phyloP scores from a whole-genome alignment of 2,329 filamentous ascomycete genomes.

The Sclerotinia borealis region DNA sequence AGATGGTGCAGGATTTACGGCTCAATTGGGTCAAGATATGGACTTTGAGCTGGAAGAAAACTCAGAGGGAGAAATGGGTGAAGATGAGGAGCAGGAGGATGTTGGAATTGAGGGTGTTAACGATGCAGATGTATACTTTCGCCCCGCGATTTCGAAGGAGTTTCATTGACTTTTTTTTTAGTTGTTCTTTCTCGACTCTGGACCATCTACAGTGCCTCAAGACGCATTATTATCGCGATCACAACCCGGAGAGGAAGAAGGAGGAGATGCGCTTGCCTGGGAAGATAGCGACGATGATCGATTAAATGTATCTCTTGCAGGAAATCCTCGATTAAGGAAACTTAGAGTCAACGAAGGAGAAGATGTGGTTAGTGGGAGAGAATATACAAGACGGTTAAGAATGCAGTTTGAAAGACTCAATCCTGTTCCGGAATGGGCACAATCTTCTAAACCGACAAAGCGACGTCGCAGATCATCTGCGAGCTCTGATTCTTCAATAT shows the following conservation, averaged over 20 bases:
- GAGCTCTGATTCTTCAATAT: constrained; percentile 34
- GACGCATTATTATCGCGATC: constrained; percentile 19
- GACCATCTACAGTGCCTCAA: constrained; percentile 25
- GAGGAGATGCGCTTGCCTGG: constrained; percentile 60
- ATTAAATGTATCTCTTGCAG: constrained; percentile 74
- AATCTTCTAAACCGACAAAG: constrained; percentile 45
- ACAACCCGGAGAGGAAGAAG: constrained; percentile 34
- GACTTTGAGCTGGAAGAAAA: constrained; percentile 23
- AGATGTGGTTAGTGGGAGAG: constrained; percentile 77
- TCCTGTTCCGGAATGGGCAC: constrained; percentile 56
- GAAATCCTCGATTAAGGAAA: constrained; percentile 71
- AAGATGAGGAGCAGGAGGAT: constrained; percentile 40
- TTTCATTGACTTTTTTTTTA: constrained; percentile 18
- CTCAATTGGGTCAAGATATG: constrained; percentile 59
- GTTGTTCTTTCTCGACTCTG: constrained; percentile 37
- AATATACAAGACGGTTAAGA: constrained; percentile 75
- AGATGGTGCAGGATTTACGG: constrained; percentile 73
- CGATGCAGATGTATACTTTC: constrained; percentile 54
- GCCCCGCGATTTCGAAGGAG: neutral
- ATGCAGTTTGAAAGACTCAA: constrained; percentile 64
- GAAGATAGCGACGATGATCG: constrained; percentile 94
- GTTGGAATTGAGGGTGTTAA: constrained; percentile 58
- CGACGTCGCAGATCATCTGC: constrained; percentile 47
- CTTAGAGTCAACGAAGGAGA: constrained; percentile 74
- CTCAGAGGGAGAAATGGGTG: constrained; percentile 30